phyloP scores from a whole-genome alignment of 2,329 filamentous ascomycete species.

The Lachnellula suecica region DNA sequence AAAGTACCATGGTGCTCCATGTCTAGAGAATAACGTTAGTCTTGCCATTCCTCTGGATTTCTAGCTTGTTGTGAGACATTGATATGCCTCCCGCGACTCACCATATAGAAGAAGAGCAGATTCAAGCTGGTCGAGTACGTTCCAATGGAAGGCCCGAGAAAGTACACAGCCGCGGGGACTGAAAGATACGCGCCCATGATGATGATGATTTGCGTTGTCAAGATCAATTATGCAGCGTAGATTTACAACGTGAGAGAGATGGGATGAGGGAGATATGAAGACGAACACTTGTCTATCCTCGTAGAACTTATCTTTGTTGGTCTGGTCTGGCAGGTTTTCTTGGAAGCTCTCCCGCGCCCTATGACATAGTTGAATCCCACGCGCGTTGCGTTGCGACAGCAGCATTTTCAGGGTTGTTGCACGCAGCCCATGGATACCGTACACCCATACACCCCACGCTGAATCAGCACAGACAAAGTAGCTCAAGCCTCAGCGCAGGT shows the following conservation, averaged over 20 bases:
- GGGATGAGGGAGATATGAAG: neutral
- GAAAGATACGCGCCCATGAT: conserved; percentile 50
- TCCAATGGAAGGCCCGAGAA: conserved; percentile 58
- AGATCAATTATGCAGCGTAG: no score
- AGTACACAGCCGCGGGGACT: conserved; percentile 39
- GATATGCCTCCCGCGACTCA: conserved; percentile 47
- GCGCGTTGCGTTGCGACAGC: no score
- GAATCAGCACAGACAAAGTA: no score
- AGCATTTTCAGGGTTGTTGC: no score
- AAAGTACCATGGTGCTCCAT: conserved; percentile 80
- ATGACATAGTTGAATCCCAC: conserved; percentile 4
- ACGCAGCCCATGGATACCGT: no score
- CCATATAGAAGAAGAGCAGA: conserved; percentile 85
- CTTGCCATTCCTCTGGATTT: no score
- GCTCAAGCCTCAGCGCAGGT: no score
- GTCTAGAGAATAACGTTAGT: conserved; percentile 47
- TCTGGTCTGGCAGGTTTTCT: no score
- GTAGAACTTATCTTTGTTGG: no score
- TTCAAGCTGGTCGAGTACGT: conserved; percentile 81
- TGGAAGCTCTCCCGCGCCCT: neutral
- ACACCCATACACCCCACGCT: no score
- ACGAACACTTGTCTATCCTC: neutral
- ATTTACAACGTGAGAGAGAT: neutral
- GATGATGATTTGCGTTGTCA: no score
- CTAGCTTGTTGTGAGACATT: no score